Conservation (phyloP, 805 yeast genomes). For the Monosporozyma aerobia region DNA sequence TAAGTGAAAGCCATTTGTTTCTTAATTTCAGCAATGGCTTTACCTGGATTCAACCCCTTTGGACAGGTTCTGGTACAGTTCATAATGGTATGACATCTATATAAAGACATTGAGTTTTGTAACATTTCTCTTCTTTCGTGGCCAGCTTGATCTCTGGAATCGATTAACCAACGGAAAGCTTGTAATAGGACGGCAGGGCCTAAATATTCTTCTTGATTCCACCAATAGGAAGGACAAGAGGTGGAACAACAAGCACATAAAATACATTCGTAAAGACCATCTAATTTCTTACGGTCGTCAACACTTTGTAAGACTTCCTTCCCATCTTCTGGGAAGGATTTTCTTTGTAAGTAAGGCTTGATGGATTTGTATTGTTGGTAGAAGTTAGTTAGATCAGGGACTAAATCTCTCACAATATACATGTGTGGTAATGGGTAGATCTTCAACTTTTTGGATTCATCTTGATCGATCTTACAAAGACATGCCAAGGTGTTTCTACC, state of each 20-base stretch:
- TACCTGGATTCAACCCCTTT: conserved; percentile 96
- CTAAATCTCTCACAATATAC: conserved; percentile 94
- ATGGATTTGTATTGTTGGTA: conserved; percentile 98
- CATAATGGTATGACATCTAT: conserved; percentile 99
- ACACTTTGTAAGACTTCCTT: conserved; percentile 85
- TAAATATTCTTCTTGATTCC: conserved; percentile 97
- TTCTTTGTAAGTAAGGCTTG: conserved; percentile 90
- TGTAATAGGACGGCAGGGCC: conserved; percentile 99
- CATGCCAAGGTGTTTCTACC: conserved; percentile 97
- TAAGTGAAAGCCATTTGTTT: conserved; percentile 65
- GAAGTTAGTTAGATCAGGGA: conserved; percentile 94
- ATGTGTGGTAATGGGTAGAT: conserved; percentile 97
- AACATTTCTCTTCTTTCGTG: conserved; percentile 74
- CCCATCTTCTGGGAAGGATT: conserved; percentile 72
- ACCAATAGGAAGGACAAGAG: conserved; percentile 99
- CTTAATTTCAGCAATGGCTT: conserved; percentile 94
- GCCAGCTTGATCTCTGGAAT: conserved; percentile 90
- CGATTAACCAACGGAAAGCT: conserved; percentile 98
- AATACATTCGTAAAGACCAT: conserved; percentile 95
- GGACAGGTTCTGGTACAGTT: conserved; percentile 98
- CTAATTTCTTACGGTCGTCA: conserved; percentile 90
- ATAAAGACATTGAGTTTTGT: conserved; percentile 93
- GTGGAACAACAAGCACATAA: conserved; percentile 98
- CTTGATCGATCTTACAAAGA: conserved; percentile 84
- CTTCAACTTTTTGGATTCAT: conserved; percentile 64